Evolutionary conservation across 805 yeast species (phyloP), one percentile per base, ranked within the genome.

Genomic region (Schwanniomyces vanrijiae): DNA sequence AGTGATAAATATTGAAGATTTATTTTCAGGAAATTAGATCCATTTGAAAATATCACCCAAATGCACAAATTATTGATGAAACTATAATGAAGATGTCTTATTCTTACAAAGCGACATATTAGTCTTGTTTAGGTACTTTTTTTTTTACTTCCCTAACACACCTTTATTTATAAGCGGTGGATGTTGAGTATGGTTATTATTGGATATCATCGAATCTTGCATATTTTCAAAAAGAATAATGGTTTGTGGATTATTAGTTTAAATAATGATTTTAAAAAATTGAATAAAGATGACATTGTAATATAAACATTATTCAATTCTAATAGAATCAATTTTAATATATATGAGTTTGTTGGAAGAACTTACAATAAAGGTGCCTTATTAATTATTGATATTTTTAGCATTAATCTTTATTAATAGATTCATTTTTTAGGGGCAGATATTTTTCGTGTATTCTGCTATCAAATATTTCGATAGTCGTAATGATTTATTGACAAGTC

Each of bases 381-480:
- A 20, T 66, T 91, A 11, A 59, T 82, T 21, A 83, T 88, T 13
- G 98, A 91, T 65, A 78, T 96, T 5, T 0, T 88, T 92, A 67
- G 97, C 96, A 8, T 96, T 97, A 18, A 18, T 96, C 96, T 11
- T 96, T 96, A 14, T 68, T 90, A 47, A 86, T 82, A 56, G 80
- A 89, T 50, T 92, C 96, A 4, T 89, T 90, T 68, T 75, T 85
- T 80, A 57, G 96, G 92, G 41, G 96, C 86, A 25, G 97, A 92
- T 64, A 68, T 90, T 54, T 83, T 92, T n/a, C n/a, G 72, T 92
- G 80, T 97, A 91, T 65, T 89, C 97, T 1, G 96, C 90, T 1
- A 91, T 97, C 0, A 91, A 91, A 63, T 92, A 86, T 68, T 86
- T 90, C 59, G 97, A 96, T 34, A 97, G 98, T n/a, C 97, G 91